phyloP scores from a whole-genome alignment of 2,329 filamentous ascomycete genomes.

The Colletotrichum eleusines region DNA sequence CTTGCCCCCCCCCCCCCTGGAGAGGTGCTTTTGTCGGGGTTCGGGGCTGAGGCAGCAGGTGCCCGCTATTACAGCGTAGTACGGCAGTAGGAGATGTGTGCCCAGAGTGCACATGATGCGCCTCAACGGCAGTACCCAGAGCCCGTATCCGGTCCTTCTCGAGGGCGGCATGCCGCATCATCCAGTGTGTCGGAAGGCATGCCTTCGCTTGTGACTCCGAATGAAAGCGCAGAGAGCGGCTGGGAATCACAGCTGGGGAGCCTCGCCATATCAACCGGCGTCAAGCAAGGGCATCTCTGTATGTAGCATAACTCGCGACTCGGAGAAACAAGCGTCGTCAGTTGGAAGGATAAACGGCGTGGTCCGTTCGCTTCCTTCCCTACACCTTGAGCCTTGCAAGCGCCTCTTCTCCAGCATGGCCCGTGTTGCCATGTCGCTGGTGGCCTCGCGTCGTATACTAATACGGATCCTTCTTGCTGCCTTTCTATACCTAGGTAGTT shows the following conservation, averaged over 20 bases:
- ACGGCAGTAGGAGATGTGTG: background rate
- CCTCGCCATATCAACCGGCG: background rate
- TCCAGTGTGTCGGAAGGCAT: constrained; percentile 20
- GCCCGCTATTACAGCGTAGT: background rate
- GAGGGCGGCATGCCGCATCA: constrained; percentile 8
- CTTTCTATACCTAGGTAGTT: background rate
- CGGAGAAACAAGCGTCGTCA: constrained; percentile 20
- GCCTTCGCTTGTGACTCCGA: constrained; percentile 29
- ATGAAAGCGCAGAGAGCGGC: constrained; percentile 17
- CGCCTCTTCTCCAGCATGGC: constrained; percentile 14
- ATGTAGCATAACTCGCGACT: background rate
- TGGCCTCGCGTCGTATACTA: background rate
- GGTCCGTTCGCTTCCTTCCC: background rate
- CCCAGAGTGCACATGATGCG: constrained; percentile 14
- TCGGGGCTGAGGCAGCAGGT: constrained; percentile 11
- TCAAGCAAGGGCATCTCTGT: background rate
- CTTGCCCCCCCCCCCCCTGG: background rate
- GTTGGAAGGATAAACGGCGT: constrained; percentile 15
- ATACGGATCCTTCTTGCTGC: background rate
- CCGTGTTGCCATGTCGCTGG: background rate
- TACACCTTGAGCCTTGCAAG: constrained; percentile 4
- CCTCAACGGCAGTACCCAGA: constrained; percentile 6
- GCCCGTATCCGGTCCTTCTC: constrained; percentile 12
- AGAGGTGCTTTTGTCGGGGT: background rate
- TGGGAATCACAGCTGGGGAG: background rate